phyloP scores from a whole-genome alignment of 306 rosid species.

The Acacia confusa region DNA sequence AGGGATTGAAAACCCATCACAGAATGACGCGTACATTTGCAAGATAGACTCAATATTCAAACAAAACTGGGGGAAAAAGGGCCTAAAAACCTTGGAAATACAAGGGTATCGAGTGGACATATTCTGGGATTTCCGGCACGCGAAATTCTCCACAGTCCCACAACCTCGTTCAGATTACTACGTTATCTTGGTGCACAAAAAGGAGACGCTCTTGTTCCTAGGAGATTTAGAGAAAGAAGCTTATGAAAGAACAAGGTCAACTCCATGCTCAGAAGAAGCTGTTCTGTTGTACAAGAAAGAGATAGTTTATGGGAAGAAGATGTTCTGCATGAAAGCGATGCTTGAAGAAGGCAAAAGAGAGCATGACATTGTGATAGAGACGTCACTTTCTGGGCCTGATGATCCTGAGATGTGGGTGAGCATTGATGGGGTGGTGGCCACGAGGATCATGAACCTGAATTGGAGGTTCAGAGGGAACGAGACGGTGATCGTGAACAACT shows the following conservation, averaged over 20 bases:
- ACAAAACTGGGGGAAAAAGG: slow-evolving; percentile 55
- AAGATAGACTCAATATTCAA: slow-evolving; percentile 52
- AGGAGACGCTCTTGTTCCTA: slow-evolving; percentile 52
- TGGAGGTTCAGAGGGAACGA: slow-evolving; percentile 83
- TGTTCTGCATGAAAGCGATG: slow-evolving; percentile 55
- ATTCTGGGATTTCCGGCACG: slow-evolving; percentile 64
- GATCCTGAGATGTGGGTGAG: slow-evolving; percentile 76
- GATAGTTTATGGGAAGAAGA: slow-evolving; percentile 52
- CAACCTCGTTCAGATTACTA: slow-evolving; percentile 61
- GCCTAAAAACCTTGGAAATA: slow-evolving; percentile 56
- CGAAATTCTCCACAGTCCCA: slow-evolving; percentile 40
- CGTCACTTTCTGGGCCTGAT: slow-evolving; percentile 53
- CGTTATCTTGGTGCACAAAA: slow-evolving; percentile 53
- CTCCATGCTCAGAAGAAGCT: slow-evolving; percentile 44
- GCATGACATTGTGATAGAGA: slow-evolving; percentile 57
- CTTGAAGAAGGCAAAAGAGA: slow-evolving; percentile 50
- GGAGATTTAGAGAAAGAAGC: slow-evolving; percentile 59
- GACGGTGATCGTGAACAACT: slow-evolving; percentile 46
- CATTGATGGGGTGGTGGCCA: slow-evolving; percentile 51
- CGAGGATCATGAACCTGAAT: slow-evolving; percentile 63
- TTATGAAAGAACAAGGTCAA: slow-evolving; percentile 54
- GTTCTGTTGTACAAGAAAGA: slow-evolving; percentile 62
- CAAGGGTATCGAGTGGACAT: slow-evolving; percentile 49
- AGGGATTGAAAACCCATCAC: slow-evolving; percentile 35
- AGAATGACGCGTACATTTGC: slow-evolving; percentile 36